Conservation (phyloP, 331 rosid genomes). For the Malus hybrid region DNA sequence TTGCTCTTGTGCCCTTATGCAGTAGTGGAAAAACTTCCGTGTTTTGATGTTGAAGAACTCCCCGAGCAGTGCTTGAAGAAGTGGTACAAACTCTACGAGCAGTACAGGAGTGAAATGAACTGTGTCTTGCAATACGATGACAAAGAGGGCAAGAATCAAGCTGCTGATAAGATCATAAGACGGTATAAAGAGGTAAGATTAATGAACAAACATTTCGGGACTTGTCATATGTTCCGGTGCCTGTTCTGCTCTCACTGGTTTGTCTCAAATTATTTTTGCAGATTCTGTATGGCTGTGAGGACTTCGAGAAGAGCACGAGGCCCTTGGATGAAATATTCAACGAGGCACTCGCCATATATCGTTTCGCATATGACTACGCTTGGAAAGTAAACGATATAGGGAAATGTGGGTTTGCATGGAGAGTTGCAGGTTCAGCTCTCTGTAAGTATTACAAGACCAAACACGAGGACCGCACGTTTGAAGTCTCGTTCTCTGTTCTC, state of each 20-base stretch:
- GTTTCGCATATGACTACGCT: constrained; percentile 42
- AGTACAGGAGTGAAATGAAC: constrained; percentile 40
- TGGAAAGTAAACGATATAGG: rapidly evolving
- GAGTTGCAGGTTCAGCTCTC: constrained; percentile 59
- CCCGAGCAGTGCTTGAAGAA: constrained; percentile 24
- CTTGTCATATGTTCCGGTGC: background rate
- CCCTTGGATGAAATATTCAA: constrained; percentile 27
- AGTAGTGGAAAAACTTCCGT: constrained; percentile 50
- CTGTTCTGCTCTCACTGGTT: constrained; percentile 5
- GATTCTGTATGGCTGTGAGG: constrained; percentile 47
- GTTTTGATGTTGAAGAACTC: constrained; percentile 42
- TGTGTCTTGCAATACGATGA: constrained; percentile 6
- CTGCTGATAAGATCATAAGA: constrained; percentile 31
- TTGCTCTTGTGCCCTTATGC: constrained; percentile 1
- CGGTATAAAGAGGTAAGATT: constrained; percentile 42
- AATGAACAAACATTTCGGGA: background rate
- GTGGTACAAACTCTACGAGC: constrained; percentile 26
- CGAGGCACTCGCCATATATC: constrained; percentile 63
- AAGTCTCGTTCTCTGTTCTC: constrained; percentile 29
- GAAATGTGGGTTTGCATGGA: constrained; percentile 60
- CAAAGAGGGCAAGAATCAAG: constrained; percentile 3
- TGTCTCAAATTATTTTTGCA: background rate
- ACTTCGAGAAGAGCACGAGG: constrained; percentile 33
- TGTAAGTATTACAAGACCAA: constrained; percentile 14
- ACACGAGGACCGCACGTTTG: constrained; percentile 14